A percentile compares a stretch with the other conserved stretches of the same genome.
Conservation (phyloP, 129 eudicot species). For the Lonicera japonica region DNA sequence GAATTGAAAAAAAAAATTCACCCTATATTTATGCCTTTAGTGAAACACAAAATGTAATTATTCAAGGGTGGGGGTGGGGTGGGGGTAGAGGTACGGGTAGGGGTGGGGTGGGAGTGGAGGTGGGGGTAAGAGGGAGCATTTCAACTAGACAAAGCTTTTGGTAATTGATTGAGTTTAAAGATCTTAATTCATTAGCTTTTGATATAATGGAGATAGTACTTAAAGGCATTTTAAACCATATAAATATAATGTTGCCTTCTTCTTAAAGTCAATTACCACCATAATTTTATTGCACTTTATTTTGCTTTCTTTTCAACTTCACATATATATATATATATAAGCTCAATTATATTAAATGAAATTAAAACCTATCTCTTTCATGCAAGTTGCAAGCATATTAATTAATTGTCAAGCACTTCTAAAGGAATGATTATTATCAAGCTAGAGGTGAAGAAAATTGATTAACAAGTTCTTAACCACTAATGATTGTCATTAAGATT, state of each 20-base stretch:
- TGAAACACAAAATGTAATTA: slow-evolving; percentile 16
- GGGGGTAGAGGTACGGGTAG: slow-evolving; percentile 10
- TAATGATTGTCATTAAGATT: slow-evolving; percentile 22
- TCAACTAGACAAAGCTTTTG: slow-evolving; percentile 29
- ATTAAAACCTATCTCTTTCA: neutral
- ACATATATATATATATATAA: too few relatives aligned
- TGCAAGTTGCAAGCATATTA: neutral
- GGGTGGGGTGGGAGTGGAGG: neutral
- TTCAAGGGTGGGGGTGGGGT: slow-evolving; percentile 7
- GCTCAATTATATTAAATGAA: too few relatives aligned
- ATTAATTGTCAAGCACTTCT: neutral
- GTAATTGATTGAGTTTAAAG: slow-evolving; percentile 11
- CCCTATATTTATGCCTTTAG: too few relatives aligned
- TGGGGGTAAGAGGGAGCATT: slow-evolving; percentile 18
- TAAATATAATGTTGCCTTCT: neutral
- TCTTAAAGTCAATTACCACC: neutral
- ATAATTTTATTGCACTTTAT: neutral
- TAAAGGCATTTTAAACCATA: neutral
- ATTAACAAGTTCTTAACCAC: neutral
- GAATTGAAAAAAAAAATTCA: too few relatives aligned
- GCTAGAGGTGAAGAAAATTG: neutral
- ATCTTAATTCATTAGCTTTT: neutral
- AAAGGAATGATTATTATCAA: too few relatives aligned
- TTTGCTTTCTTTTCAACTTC: neutral
- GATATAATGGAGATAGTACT: slow-evolving; percentile 3